These are phyloP conservation scores for Rubia yunnanensis DNA, from an alignment of 257 asterid species.

Conservation along the genomic window DNA sequence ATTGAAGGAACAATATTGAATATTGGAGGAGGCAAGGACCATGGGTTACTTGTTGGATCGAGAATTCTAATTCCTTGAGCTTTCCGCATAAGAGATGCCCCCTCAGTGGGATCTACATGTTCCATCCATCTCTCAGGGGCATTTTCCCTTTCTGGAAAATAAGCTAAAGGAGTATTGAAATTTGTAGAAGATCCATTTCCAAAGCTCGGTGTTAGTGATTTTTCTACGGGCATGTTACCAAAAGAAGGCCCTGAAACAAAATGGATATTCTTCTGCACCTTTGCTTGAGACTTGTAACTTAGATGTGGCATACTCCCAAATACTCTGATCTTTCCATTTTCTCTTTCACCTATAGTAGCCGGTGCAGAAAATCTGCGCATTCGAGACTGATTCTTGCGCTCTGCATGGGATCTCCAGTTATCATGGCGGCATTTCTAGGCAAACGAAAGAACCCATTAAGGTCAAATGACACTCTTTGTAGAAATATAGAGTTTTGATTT, in stretches of 20 bases:
- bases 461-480: not conserved
- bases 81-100: not conserved
- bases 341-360: not conserved
- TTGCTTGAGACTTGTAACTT: not conserved
- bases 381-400: not conserved
- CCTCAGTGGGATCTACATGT: not conserved
- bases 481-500: too few species aligned
- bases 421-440: conserved; percentile 25
- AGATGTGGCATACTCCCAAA: not conserved
- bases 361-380: not conserved
- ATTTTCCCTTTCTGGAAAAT: not conserved
- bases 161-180: not conserved
- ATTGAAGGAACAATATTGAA: too few species aligned
- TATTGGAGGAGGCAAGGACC: not conserved
- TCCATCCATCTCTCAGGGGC: not conserved
- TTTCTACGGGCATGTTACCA: not conserved
- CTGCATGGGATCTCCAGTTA: conserved; percentile 13
- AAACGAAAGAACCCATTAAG: not conserved
- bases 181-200: not conserved
- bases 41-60: not conserved
- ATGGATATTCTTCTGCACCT: not conserved
- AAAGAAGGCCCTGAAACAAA: not conserved
- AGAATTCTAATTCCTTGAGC: not conserved
- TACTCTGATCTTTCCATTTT: not conserved
- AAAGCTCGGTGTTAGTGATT: not conserved